Evolutionary conservation across 176 grass and related monocot genomes (phyloP).

Genomic region (Aegilops bicornis): DNA sequence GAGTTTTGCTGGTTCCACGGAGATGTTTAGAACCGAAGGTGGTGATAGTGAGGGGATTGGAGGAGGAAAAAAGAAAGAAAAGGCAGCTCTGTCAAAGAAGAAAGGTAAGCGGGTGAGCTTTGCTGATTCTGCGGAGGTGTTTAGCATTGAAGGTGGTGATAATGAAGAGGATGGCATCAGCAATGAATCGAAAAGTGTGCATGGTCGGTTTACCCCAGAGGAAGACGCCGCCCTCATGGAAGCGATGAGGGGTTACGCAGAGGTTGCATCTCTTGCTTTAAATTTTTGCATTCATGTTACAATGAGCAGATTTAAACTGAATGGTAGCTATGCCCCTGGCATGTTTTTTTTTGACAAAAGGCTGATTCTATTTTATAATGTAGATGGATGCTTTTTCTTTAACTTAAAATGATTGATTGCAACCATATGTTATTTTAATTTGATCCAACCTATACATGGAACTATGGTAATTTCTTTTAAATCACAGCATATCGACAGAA

Average conservation of each 20-base stretch:
- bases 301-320: not conserved
- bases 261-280: slow-evolving; percentile 46
- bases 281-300: not conserved
- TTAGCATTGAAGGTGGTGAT: slow-evolving; percentile 10
- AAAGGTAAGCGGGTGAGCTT: slow-evolving; percentile 57
- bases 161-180: not conserved
- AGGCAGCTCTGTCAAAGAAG: slow-evolving; percentile 18
- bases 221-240: slow-evolving; percentile 57
- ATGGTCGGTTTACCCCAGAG: slow-evolving; percentile 62
- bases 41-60: slow-evolving; percentile 12
- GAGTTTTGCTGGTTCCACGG: slow-evolving; percentile 57
- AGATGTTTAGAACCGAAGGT: slow-evolving; percentile 45
- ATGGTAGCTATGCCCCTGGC: not conserved
- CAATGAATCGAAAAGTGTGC: slow-evolving; percentile 28
- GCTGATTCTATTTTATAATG: not conserved
- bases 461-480: not conserved
- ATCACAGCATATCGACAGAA: not conserved
- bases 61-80: slow-evolving; percentile 37
- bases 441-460: not conserved
- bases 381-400: not conserved
- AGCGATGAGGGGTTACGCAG: slow-evolving; percentile 45
- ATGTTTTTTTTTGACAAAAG: not conserved
- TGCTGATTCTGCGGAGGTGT: slow-evolving; percentile 60
- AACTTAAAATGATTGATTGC: not conserved
- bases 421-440: not conserved